Base-by-base conservation (phyloP, 805 yeast genomes). In the Kodamaea kakaduensis region DNA sequence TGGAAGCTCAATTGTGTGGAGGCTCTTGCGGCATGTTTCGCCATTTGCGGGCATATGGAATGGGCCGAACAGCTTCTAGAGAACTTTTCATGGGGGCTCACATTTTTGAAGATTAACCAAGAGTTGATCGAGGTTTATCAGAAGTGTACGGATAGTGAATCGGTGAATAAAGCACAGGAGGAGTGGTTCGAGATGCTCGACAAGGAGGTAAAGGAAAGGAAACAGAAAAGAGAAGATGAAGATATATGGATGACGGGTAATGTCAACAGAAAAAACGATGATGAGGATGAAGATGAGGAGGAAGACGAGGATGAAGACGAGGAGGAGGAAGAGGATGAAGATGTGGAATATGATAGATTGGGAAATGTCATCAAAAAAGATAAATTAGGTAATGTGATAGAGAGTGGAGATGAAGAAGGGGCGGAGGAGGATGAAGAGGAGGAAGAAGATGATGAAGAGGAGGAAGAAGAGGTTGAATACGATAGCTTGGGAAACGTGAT, bases 1-100 rank as follows among this genome's bases (percentile, higher is more conserved):
- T 89, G 97, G 97, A 75, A 80, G 49, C 65, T 93, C 38, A 93
- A 93, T 59, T 93, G 98, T 59, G 98, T 87, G 5, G 98, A 93
- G 56, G 98, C 98, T 0, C 64, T 93, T 25, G 98, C 98, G 2
- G 97, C 98, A 0, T 87, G 96, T 51, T 83, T 93, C 53, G 95
- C 95, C 1, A 89, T 93, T 38, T 90, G 88, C 2, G 97, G 97
- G 0, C 89, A 78, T 45, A 64, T 65, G 28, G 97, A 89, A 45
- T 87, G 94, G 95, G 97, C 98, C 0, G 74, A 71, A 14, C 72
- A 75, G 41, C 69, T 90, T 12, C 60, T 93, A 43, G 70, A 77
- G 31, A 78, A 89, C 52, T 93, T 93, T 52, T 80, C 94, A 1
- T 93, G 97, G 96, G 98, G 98, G 2, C 73, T 76, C n/a, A 80